phyloP scores from a whole-genome alignment of 2,329 filamentous ascomycete species.

The Ophiostoma fasciatum region DNA sequence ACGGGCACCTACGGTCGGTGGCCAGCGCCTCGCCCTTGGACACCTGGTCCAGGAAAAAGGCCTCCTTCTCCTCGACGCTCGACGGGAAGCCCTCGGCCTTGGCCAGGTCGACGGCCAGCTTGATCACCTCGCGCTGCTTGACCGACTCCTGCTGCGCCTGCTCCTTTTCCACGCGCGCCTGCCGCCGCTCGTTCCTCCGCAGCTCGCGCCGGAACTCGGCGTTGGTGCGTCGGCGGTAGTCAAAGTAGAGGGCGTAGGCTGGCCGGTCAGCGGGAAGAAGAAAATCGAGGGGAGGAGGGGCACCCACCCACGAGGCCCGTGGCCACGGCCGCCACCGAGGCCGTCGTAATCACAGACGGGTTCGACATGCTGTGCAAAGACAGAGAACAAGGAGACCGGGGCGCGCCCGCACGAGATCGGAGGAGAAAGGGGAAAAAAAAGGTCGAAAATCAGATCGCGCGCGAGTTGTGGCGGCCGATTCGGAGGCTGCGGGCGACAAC shows the following conservation, averaged over 20 bases:
- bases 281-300: neutral
- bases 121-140: slow-evolving; percentile 60
- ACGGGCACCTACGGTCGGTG: slow-evolving; percentile 52
- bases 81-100: slow-evolving; percentile 84
- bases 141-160: slow-evolving; percentile 50
- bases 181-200: slow-evolving; percentile 61
- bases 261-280: slow-evolving; percentile 1
- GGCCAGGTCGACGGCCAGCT: slow-evolving; percentile 60
- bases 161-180: slow-evolving; percentile 57
- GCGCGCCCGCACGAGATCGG: no score
- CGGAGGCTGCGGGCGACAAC: no score
- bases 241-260: slow-evolving; percentile 57
- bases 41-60: slow-evolving; percentile 94
- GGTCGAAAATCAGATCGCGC: neutral
- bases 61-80: slow-evolving; percentile 84
- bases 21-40: slow-evolving; percentile 74
- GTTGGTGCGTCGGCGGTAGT: slow-evolving; percentile 48
- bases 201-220: slow-evolving; percentile 51
- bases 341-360: slow-evolving; percentile 42
- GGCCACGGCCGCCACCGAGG: slow-evolving; percentile 44
- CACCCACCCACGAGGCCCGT: slow-evolving; percentile 44
- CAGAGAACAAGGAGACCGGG: no score
- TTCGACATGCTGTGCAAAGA: slow-evolving; percentile 44
- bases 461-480: neutral
- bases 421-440: neutral